Conservation (phyloP, 176 grass and related monocot species). For the Raddia distichophylla region DNA sequence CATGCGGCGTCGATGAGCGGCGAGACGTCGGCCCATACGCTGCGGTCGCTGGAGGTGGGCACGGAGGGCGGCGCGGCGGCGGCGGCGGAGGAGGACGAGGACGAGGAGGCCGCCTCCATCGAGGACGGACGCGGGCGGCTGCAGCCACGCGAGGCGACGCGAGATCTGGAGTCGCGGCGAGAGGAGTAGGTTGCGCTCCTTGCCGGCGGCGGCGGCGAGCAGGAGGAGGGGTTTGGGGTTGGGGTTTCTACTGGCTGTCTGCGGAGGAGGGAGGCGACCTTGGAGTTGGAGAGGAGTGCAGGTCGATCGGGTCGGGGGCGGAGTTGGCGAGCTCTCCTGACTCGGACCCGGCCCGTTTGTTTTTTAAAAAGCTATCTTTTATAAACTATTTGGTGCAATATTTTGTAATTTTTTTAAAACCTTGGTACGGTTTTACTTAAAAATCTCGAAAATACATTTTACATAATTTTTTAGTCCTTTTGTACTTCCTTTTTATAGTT, state of each 20-base stretch:
- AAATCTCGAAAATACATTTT: too few species aligned
- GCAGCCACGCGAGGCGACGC: background rate
- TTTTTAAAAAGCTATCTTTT: too few species aligned
- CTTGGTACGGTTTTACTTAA: too few species aligned
- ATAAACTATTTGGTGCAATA: too few species aligned
- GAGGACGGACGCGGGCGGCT: background rate
- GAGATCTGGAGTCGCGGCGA: conserved; percentile 34
- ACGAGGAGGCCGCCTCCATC: conserved; percentile 45
- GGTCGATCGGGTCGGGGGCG: background rate
- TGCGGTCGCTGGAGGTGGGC: conserved; percentile 46
- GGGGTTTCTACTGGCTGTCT: background rate
- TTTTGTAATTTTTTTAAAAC: too few species aligned
- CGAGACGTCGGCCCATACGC: conserved; percentile 72
- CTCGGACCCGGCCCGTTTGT: background rate
- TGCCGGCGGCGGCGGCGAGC: background rate
- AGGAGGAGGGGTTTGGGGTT: background rate
- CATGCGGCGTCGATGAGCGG: conserved; percentile 73
- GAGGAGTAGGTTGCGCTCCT: background rate
- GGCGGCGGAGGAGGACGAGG: conserved; percentile 6
- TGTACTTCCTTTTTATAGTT: too few species aligned
- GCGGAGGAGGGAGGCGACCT: background rate
- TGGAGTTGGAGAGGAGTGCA: background rate
- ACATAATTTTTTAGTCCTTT: too few species aligned
- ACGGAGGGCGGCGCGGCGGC: conserved; percentile 47
- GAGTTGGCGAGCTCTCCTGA: background rate